phyloP scores from a whole-genome alignment of 2,329 filamentous ascomycete genomes.

The Aspergillus floridensis region DNA sequence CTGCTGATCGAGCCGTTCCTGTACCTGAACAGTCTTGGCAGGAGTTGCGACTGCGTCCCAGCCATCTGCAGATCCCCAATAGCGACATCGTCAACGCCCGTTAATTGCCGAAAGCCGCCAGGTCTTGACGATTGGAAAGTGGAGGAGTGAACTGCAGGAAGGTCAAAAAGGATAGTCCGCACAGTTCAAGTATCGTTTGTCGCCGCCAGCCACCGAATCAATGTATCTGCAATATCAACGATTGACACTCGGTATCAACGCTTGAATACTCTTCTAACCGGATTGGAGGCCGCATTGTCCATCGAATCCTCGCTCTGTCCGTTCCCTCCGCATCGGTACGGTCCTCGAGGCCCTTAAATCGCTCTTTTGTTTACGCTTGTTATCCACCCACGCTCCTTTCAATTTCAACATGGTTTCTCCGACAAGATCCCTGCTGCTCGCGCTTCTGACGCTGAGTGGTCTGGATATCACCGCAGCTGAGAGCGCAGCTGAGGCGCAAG shows the following conservation, averaged over 20 bases:
- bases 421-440: constrained; percentile 30
- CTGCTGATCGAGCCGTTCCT: not conserved
- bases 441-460: constrained; percentile 34
- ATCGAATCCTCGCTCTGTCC: constrained; percentile 26
- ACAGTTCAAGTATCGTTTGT: constrained; percentile 1
- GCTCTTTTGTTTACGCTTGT: constrained; percentile 5
- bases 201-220: constrained; percentile 14
- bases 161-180: not conserved
- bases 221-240: constrained; percentile 12
- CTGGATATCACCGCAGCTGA: constrained; percentile 34
- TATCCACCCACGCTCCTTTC: constrained; percentile 8
- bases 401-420: constrained; percentile 30
- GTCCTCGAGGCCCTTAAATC: constrained; percentile 7
- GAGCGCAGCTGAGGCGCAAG: constrained; percentile 23
- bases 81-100: not conserved
- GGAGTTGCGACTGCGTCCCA: constrained; percentile 6
- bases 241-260: constrained; percentile 10
- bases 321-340: constrained; percentile 16
- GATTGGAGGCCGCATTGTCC: constrained; percentile 4
- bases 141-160: constrained; percentile 1
- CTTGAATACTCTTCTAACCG: constrained; percentile 9
- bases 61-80: not conserved
- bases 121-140: not conserved
- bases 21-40: not conserved
- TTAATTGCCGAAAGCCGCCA: not conserved